Evolutionary conservation across 1,139 yeast species (phyloP), one percentile per base, ranked within the genome.

Genomic region (Suhomyces yuchorum): DNA sequence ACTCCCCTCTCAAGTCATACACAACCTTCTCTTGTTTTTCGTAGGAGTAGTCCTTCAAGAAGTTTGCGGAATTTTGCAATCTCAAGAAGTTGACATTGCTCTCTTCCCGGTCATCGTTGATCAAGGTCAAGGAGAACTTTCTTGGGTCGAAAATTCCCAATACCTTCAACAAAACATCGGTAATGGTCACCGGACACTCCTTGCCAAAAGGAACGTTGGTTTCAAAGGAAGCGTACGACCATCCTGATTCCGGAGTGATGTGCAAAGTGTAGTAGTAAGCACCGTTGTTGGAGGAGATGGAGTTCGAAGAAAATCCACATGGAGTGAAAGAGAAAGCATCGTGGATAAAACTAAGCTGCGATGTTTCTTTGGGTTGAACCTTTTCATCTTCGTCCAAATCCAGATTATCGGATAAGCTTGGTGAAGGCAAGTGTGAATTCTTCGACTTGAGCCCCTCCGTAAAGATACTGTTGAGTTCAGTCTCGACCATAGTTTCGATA

Each of bases 161-260:
- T 4, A 91, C 85, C 43, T 79, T 79, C 45, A 70, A 61, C 56
- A 84, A 66, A 6, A 88, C 83, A 17, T 77, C 77, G 28, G 73
- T 61, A 57, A 84, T 79, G 42, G 75, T 69, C 42, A 78, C 64
- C 9, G 55, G 56, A 32, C 60, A 50, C 36, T 65, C 65, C 46
- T 66, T 65, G 14, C 72, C 66, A 51, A 75, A 75, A 9, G 85
- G 82, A 43, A 84, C 89, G 64, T 89, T 93, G 17, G 97, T 84
- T 65, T 93, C 98, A 68, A 92, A 93, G 14, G 96, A 88, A 12
- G 98, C 98, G 68, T 93, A 93, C 2, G 97, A 89, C 90, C 96
- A 93, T 26, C 93, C 96, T 17, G 76, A 67, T 66, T 93, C 98
- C 0, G 99, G 99, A 0, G 99, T 93, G 37, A 93, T 88, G 66